Base-by-base conservation (phyloP, 2,329 filamentous ascomycete genomes). In the Penicillium janthinellum region DNA sequence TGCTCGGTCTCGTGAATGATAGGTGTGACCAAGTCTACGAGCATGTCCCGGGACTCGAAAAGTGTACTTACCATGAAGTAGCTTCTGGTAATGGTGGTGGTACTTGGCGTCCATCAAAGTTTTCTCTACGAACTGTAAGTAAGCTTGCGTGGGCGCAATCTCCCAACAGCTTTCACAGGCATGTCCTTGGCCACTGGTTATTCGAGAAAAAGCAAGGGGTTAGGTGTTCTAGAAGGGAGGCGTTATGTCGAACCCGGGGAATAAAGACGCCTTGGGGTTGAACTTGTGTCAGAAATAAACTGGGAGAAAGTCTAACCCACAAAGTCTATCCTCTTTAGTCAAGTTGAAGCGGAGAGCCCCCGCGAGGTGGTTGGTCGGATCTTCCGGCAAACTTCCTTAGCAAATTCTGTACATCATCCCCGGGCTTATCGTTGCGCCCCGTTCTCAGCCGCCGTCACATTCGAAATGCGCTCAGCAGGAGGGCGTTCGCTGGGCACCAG, bases 381-480 rank as follows among this genome's bases (percentile, higher is more conserved):
- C 34, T 8, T 5, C 17, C 28, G 11, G 47, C 15, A 49, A 35
- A 49, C 28, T 34, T 35, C 28, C 20, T 55, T 55, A 48, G 53
- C 38, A 39, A 55, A 38, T 15, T 55, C 34, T 45, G 42, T 34
- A 34, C 47, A 55, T 55, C 47, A 55, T 47, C 31, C 44, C 44
- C 22, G 14, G 51, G 8, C 42, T 47, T 48, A 48, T 55, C 42
- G 34, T 22, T 28, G 42, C 42, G 34, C 53, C 34, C 42, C 37
- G 42, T 47, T 54, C 52, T 54, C 52, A 37, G 44, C 44, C 47
- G 47, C 47, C 28, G 11, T 49, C 47, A 49, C 47, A 49, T 49
- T 35, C 47, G 11, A 17, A 31, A 31, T 31, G 31, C 31, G 31
- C 47, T 4, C n/a, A 17, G n/a, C 31, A 49, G 12, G 11, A 28